Percentiles rank a stretch among this genome's conserved stretches.
Evolutionary conservation across 208 protist species (phyloP).

Genomic region (Wallacemonas sp.): DNA sequence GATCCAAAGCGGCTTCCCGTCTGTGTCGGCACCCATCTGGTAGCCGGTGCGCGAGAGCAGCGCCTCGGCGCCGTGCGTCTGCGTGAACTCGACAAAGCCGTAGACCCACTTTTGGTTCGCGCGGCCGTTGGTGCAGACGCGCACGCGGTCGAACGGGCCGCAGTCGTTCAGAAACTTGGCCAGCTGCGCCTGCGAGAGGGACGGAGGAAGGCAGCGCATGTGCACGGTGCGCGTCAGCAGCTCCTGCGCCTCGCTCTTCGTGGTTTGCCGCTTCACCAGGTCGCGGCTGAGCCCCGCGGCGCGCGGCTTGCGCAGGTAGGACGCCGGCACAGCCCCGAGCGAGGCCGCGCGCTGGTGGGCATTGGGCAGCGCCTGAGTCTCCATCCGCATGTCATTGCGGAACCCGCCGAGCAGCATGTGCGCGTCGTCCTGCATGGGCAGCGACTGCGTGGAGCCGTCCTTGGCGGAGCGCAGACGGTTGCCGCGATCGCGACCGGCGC

Average conservation of each 20-base stretch:
- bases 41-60: conserved; percentile 42
- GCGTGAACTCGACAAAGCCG: conserved; percentile 65
- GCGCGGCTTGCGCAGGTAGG: background rate
- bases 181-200: conserved; percentile 54
- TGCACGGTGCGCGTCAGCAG: conserved; percentile 58
- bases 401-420: background rate
- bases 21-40: conserved; percentile 45
- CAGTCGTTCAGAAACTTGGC: conserved; percentile 59
- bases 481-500: background rate
- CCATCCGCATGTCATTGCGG: too few relatives aligned
- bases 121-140: conserved; percentile 48
- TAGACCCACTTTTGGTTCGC: conserved; percentile 66
- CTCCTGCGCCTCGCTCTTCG: conserved; percentile 13
- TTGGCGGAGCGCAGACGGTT: background rate
- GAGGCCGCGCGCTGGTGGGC: background rate
- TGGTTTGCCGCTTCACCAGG: conserved; percentile 7
- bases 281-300: conserved; percentile 2
- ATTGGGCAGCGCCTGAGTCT: too few relatives aligned
- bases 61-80: conserved; percentile 23
- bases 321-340: background rate
- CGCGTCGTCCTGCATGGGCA: background rate
- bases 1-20: conserved; percentile 49
- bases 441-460: background rate
- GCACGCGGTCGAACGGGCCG: conserved; percentile 63
- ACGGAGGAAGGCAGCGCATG: conserved; percentile 52